Conservation (phyloP, 2,329 filamentous ascomycete genomes). For the Thermoascus crustaceus region DNA sequence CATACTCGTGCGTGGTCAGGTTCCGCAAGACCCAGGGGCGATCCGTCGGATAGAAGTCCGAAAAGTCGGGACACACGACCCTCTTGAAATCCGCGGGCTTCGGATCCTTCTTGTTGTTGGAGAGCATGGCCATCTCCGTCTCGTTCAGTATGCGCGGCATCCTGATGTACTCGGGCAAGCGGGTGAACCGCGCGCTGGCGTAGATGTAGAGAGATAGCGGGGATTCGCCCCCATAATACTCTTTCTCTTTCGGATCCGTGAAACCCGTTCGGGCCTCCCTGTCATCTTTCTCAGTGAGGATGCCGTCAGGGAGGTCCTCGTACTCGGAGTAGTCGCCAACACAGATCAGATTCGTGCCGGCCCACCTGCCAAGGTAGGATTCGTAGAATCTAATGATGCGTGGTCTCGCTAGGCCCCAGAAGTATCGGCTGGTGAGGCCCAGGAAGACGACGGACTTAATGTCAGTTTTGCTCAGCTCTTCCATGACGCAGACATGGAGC, state of each 20-base stretch:
- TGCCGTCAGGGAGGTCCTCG: constrained; percentile 9
- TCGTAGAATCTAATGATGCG: constrained; percentile 13
- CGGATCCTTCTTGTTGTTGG: constrained; percentile 8
- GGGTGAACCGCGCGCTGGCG: no score
- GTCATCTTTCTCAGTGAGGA: constrained; percentile 2
- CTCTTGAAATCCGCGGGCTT: constrained; percentile 10
- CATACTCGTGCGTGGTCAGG: constrained; percentile 23
- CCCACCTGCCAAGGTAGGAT: constrained; percentile 18
- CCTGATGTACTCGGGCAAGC: no score
- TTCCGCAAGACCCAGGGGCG: constrained; percentile 26
- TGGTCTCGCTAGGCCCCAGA: constrained; percentile 12
- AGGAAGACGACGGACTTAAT: constrained; percentile 10
- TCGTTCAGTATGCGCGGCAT: no score
- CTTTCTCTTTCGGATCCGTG: constrained; percentile 11
- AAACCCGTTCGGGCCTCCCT: constrained; percentile 11
- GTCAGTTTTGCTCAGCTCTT: constrained; percentile 2
- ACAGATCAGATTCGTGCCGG: constrained; percentile 21
- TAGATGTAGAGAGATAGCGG: no score
- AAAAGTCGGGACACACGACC: constrained; percentile 11
- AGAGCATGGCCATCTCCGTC: constrained; percentile 3
- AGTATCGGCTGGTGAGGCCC: constrained; percentile 12
- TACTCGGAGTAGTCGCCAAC: constrained; percentile 13
- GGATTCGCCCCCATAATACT: constrained; percentile 2
- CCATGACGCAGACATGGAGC: not conserved
- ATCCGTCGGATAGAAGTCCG: constrained; percentile 18